Evolutionary conservation across 257 asterid genomes (phyloP).

Genomic region (Solanum ossicruentum): DNA sequence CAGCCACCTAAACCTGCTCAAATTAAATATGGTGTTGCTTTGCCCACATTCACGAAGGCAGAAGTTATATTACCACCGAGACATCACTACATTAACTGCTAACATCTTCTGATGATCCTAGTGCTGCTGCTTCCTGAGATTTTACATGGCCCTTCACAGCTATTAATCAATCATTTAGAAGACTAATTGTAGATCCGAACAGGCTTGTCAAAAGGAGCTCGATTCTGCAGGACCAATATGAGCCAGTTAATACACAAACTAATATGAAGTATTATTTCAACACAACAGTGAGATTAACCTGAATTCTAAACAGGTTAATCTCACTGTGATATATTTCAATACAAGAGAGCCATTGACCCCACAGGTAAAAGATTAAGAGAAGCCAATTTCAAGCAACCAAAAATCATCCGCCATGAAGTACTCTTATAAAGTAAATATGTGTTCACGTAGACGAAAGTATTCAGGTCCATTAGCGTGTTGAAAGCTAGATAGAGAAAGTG

Average conservation of each 20-base stretch:
- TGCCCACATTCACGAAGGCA: not conserved
- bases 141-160: not conserved
- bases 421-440: not conserved
- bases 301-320: no score
- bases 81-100: not conserved
- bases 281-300: no score
- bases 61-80: not conserved
- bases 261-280: not conserved
- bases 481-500: not conserved
- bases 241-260: not conserved
- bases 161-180: not conserved
- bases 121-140: not conserved
- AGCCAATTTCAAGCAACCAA: not conserved
- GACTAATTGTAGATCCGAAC: conserved; percentile 57
- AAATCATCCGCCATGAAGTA: not conserved
- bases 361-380: not conserved
- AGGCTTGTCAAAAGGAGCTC: conserved; percentile 61
- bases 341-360: not conserved
- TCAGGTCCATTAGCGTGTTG: not conserved
- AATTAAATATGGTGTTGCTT: not conserved
- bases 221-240: conserved; percentile 34
- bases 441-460: not conserved
- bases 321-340: no score
- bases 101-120: not conserved
- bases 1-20: conserved; percentile 7